Base-by-base conservation (phyloP, 257 asterid genomes). In the Ilex aquifolium region DNA sequence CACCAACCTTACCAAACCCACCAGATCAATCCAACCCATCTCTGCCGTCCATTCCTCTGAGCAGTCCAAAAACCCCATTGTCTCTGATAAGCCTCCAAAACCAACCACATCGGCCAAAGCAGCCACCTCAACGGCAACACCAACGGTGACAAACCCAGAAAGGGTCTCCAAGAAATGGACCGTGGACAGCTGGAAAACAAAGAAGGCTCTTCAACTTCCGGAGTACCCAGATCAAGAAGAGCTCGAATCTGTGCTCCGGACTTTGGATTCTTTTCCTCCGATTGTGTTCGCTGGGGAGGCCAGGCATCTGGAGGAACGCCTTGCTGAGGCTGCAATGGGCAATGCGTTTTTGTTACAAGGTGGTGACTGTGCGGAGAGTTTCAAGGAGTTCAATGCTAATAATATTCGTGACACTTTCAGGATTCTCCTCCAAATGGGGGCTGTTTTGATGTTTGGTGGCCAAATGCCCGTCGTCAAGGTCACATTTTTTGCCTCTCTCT, bases 261-360 rank as follows among this genome's bases (percentile, higher is more conserved):
- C 90, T 7, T 64, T 87, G 14, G 86, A 80, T n/a, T 77, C 63
- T 29, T 83, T 80, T 56, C 89, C 89, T 17, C 89, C 89, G 46
- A 82, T 88, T 27, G 96, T 88, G 27, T 88, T 88, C 74, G 91
- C 96, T n/a, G 96, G 95, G 2, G 96, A 88, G 68, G 95, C 91
- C 1, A 66, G 96, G 62, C 76, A 67, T 66, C 84, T 88, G 46
- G 96, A 88, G 75, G 96, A 88, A 32, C 65, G 78, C 3, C 80
- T 88, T 9, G 96, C 59, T 1, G 89, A 88, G 69, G 96, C 96
- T 9, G 95, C 95, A 31, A 69, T 77, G 90, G 96, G 96, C 3
- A 75, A 81, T 15, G 96, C 96, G 0, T 88, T 88, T 52, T 74
- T 88, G 65, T 75, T 88, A 6, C 96, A 88, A 56, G 96, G 95